Base-by-base conservation (phyloP, 192 early-diverging fungal genomes). In the Coemansia sp. region DNA sequence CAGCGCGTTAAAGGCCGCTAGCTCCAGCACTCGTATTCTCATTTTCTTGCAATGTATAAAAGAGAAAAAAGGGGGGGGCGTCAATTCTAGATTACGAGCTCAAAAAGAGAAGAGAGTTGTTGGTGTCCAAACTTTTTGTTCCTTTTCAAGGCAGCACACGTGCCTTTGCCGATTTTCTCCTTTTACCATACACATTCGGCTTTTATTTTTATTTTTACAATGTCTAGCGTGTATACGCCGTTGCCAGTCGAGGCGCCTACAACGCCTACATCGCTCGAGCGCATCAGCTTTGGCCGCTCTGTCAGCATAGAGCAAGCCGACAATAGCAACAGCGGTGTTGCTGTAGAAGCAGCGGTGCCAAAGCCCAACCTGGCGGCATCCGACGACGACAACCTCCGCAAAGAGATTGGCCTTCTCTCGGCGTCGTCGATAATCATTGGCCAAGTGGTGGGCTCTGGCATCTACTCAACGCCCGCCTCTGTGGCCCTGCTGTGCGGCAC, bases 391-490 rank as follows among this genome's bases (percentile, higher is more conserved):
- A 63, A 63, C 11, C 52, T 78, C 38, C 59, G 65, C 53, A 71
- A 70, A 38, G 69, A 78, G 58, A 78, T 78, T 21, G 76, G 76
- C 10, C 66, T 80, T 1, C 55, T 83, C 55, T 88, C 87, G 19
- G 88, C 87, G 12, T 77, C 87, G 2, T 84, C 82, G 0, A 78
- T 92, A 8, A 85, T 92, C 5, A 65, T 92, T n/a, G 88, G 88
- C 0, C 71, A 83, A 44, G 87, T 92, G 53, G 88, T 91, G 39
- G 91, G 91, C 8, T 87, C 86, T 17, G 90, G 90, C 22, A 84
- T 91, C 58, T 92, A 91, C 82, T 87, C 88, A 10, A 89, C 90
- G 0, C 90, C 90, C 15, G 89, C 87, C 0, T 87, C 87, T 10
- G 84, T 92, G 8, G 74, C 86, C 5, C 71, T 76, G n/a, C 73